Evolutionary conservation across 805 yeast species (phyloP), one percentile per base, ranked within the genome.

Genomic region (Yarrowia divulgata): DNA sequence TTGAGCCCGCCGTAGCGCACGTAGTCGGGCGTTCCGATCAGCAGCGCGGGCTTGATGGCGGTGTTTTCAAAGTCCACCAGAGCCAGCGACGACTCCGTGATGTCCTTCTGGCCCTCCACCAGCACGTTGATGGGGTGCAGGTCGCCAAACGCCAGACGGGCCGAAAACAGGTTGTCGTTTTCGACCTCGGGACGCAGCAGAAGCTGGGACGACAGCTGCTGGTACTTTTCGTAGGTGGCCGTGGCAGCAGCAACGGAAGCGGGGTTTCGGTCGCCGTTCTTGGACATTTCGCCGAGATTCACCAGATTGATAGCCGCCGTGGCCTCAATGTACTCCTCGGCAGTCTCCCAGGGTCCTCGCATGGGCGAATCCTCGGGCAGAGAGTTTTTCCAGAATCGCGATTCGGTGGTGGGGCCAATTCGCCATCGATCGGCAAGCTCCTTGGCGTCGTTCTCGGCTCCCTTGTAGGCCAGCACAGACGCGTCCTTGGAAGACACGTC

Each of bases 41-140:
- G 85, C 63, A 91, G 81, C 74, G 90, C 90, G 62, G 99, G 98
- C 77, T 91, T 90, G 72, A 92, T 87, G 18, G 88, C 78, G 12
- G 93, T 78, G 73, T 89, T 88, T 80, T 95, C 98, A 76, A 93
- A 89, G 79, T 94, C 99, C 68, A 93, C 76, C 71, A 93, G 87
- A 74, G 83, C 85, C 2, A 63, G 57, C 10, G 55, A 16, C 19
- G 50, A 78, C 75, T 40, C 77, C 77, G n/a, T 75, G 49, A 70
- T 71, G 12, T 62, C 70, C 35, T 75, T 78, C 12, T 75, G 78
- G 13, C 82, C 80, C n/a, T 79, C 78, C 32, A 84, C 77, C 55
- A 93, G 81, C 9, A 91, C 91, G 76, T 94, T 94, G 85, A 93
- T 83, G 29, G 99, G 98, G 77, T 92, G 96, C 73, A 95, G 80